phyloP scores from a whole-genome alignment of 345 rosid species.

The Linum tenue region DNA sequence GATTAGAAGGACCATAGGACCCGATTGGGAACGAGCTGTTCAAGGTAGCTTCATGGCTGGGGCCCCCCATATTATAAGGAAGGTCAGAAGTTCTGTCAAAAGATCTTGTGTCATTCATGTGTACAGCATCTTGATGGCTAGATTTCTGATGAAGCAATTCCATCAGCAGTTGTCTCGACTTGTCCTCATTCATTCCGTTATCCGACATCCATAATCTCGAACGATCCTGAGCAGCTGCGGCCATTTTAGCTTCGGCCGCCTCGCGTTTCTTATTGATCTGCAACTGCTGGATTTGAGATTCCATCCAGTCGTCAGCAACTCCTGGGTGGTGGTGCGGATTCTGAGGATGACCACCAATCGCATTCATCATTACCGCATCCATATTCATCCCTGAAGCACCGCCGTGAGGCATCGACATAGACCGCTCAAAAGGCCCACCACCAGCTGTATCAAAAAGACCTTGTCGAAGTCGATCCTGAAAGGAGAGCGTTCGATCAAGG shows the following conservation, averaged over 20 bases:
- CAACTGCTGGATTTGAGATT: conserved; percentile 39
- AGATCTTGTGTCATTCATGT: conserved; percentile 20
- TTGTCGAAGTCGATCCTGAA: conserved; percentile 38
- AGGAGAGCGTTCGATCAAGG: conserved; percentile 34
- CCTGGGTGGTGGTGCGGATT: conserved; percentile 20
- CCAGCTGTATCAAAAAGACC: conserved; percentile 33
- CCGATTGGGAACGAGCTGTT: conserved; percentile 35
- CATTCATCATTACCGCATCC: conserved; percentile 26
- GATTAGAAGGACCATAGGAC: conserved; percentile 34
- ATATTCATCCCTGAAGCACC: conserved; percentile 37
- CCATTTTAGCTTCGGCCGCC: conserved; percentile 21
- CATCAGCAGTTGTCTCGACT: conserved; percentile 48
- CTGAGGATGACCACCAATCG: conserved; percentile 29
- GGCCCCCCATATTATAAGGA: conserved; percentile 17
- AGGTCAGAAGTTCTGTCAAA: conserved; percentile 30
- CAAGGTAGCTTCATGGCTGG: conserved; percentile 34
- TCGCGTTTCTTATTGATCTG: conserved; percentile 29
- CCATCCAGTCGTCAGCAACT: conserved; percentile 37
- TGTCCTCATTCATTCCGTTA: conserved; percentile 37
- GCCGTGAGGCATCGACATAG: conserved; percentile 34
- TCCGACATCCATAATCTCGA: conserved; percentile 51
- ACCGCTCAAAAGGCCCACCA: conserved; percentile 38
- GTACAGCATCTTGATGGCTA: conserved; percentile 30
- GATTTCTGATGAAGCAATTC: conserved; percentile 48
- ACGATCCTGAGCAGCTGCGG: conserved; percentile 21